phyloP scores from a whole-genome alignment of 768 basidiomycete species.

The Lepiota venenata region DNA sequence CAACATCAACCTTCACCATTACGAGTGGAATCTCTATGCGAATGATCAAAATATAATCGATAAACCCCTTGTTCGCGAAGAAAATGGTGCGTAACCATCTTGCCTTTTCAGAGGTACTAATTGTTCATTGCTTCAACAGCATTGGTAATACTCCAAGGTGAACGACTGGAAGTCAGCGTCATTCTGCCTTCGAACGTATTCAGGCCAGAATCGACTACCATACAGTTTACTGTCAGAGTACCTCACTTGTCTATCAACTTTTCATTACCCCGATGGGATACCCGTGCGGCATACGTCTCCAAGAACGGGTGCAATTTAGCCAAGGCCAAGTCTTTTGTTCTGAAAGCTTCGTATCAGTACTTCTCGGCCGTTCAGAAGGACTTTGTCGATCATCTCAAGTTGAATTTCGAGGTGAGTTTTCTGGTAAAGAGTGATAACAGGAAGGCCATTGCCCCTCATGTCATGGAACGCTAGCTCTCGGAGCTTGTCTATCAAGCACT shows the following conservation, averaged over 20 bases:
- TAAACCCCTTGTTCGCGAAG: slow-evolving; percentile 74
- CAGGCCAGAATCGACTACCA: slow-evolving; percentile 61
- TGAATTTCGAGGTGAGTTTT: slow-evolving; percentile 57
- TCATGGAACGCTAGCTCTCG: slow-evolving; percentile 34
- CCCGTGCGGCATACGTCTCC: slow-evolving; percentile 65
- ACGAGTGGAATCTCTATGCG: slow-evolving; percentile 74
- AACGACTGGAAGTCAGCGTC: slow-evolving; percentile 44
- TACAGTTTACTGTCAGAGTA: slow-evolving; percentile 62
- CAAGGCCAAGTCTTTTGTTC: slow-evolving; percentile 47
- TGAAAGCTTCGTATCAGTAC: slow-evolving; percentile 75
- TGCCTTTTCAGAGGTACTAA: not conserved
- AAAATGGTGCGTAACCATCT: slow-evolving; percentile 61
- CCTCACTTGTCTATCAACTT: slow-evolving; percentile 58
- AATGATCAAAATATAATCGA: slow-evolving; percentile 98
- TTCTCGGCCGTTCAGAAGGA: slow-evolving; percentile 64
- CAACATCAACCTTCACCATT: slow-evolving; percentile 70
- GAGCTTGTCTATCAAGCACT: slow-evolving; percentile 64
- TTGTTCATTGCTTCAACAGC: slow-evolving; percentile 41
- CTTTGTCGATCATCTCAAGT: slow-evolving; percentile 72
- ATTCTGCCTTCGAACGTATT: slow-evolving; percentile 70
- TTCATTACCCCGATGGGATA: slow-evolving; percentile 87
- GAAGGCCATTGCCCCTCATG: not conserved
- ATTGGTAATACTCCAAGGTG: slow-evolving; percentile 65
- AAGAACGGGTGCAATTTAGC: slow-evolving; percentile 61
- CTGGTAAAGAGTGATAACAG: not conserved